phyloP scores from a whole-genome alignment of 164 flowering plant genomes.

The Kalanchoe fedtschenkoi region DNA sequence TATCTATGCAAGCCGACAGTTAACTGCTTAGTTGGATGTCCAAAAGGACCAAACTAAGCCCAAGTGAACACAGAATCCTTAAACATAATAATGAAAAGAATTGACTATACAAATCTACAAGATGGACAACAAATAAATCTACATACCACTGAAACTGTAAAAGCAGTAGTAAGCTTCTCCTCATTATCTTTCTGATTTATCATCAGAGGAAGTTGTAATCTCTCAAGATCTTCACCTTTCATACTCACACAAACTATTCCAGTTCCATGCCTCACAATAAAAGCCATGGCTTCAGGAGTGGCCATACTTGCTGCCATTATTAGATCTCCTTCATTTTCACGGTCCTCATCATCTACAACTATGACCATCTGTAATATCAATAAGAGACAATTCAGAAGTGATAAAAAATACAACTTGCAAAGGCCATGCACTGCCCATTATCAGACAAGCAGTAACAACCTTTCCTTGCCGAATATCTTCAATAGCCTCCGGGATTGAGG shows the following conservation, averaged over 20 bases:
- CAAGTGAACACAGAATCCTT: too few species aligned
- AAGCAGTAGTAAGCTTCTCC: background rate
- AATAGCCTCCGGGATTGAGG: conserved; percentile 83
- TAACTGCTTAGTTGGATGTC: too few species aligned
- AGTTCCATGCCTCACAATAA: background rate
- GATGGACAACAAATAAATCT: background rate
- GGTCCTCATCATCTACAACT: conserved; percentile 94
- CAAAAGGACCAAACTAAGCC: too few species aligned
- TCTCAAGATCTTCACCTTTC: background rate
- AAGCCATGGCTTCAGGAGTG: conserved; percentile 87
- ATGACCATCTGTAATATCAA: conserved; percentile 62
- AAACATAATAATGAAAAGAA: too few species aligned
- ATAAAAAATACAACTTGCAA: background rate
- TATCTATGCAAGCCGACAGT: too few species aligned
- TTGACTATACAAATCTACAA: background rate
- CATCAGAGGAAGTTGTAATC: background rate
- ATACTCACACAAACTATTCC: background rate
- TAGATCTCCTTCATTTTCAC: conserved; percentile 95
- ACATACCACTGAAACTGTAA: background rate
- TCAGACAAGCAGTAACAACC: conserved; percentile 38
- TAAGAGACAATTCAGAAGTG: conserved; percentile 1
- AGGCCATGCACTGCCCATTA: background rate
- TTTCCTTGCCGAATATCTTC: conserved; percentile 88
- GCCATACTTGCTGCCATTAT: conserved; percentile 83
- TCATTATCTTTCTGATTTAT: conserved; percentile 1